A percentile compares a stretch with the other conserved stretches of the same genome.
These are phyloP conservation scores for Funneliformis mosseae DNA, from an alignment of 192 early-diverging fungal species.

Conservation along the genomic window DNA sequence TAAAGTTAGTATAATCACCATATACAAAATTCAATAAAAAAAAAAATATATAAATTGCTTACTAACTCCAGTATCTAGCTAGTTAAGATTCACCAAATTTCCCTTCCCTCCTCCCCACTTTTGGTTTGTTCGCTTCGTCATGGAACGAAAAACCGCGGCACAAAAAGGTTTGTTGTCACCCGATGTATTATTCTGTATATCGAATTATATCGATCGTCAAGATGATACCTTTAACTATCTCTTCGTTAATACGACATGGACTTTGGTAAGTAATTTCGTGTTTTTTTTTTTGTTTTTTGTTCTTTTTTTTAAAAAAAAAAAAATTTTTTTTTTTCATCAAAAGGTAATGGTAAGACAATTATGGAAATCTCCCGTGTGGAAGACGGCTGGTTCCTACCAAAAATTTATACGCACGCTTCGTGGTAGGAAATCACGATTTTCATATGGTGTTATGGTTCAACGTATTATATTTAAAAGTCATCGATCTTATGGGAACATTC, in stretches of 20 bases:
- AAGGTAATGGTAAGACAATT: slow-evolving; percentile 7
- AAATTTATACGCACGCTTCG: slow-evolving; percentile 23
- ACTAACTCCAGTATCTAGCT: too few relatives aligned
- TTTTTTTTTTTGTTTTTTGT: not conserved
- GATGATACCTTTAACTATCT: not conserved
- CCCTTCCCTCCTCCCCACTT: not conserved
- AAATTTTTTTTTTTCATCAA: not conserved
- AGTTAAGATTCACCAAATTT: too few relatives aligned
- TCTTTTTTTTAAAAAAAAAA: not conserved
- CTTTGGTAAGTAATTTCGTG: not conserved
- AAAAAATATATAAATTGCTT: too few relatives aligned
- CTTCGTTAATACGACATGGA: not conserved
- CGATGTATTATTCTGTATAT: not conserved
- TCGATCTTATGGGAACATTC: not conserved
- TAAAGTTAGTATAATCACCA: too few relatives aligned
- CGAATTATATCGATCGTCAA: not conserved
- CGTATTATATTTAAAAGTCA: slow-evolving; percentile 2
- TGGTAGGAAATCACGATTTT: not conserved
- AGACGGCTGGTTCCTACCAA: not conserved
- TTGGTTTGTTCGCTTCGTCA: not conserved
- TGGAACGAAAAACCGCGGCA: not conserved
- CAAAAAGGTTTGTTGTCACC: not conserved
- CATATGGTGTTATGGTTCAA: slow-evolving; percentile 11
- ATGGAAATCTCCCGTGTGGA: slow-evolving; percentile 21
- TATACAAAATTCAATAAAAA: too few relatives aligned